Percentiles rank a stretch among this genome's conserved stretches.
Evolutionary conservation across 1,284 basidiomycete genomes (phyloP).

Genomic region (Pulveroboletus sp.): DNA sequence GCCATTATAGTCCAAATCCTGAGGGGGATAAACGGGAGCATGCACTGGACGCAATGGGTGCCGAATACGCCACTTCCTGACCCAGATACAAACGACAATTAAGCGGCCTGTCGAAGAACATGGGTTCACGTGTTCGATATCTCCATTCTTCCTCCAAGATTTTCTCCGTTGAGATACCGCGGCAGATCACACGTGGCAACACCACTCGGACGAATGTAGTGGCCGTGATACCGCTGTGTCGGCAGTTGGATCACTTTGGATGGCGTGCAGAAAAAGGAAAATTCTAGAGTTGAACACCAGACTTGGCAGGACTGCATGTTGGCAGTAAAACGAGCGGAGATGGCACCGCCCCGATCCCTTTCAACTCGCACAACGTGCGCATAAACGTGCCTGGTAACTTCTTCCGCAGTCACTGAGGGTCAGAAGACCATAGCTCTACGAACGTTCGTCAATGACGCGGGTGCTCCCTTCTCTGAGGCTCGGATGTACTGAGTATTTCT

Average conservation of each 20-base stretch:
- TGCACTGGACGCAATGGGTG: constrained; percentile 48
- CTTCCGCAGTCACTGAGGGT: too few relatives aligned
- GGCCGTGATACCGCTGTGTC: constrained; percentile 43
- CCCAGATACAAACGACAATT: constrained; percentile 51
- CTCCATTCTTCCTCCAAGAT: constrained; percentile 53
- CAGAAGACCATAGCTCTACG: too few relatives aligned
- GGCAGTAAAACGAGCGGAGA: too few relatives aligned
- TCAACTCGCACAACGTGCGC: too few relatives aligned
- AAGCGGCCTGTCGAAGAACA: constrained; percentile 49
- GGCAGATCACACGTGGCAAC: constrained; percentile 49
- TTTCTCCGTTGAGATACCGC: constrained; percentile 43
- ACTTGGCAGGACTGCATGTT: constrained; percentile 46
- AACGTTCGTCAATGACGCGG: too few relatives aligned
- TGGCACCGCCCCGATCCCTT: too few relatives aligned
- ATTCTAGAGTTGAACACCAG: constrained; percentile 28
- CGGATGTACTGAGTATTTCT: too few relatives aligned
- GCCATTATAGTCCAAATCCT: too few relatives aligned
- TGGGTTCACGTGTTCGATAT: constrained; percentile 49
- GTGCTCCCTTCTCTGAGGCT: too few relatives aligned
- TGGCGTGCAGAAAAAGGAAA: constrained; percentile 29
- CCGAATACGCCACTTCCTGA: constrained; percentile 43
- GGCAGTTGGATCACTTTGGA: constrained; percentile 40
- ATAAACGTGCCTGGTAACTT: too few relatives aligned
- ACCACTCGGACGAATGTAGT: constrained; percentile 54
- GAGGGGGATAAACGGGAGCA: constrained; percentile 52